Base-by-base conservation (phyloP, 768 basidiomycete genomes). In the Suillus plorans region DNA sequence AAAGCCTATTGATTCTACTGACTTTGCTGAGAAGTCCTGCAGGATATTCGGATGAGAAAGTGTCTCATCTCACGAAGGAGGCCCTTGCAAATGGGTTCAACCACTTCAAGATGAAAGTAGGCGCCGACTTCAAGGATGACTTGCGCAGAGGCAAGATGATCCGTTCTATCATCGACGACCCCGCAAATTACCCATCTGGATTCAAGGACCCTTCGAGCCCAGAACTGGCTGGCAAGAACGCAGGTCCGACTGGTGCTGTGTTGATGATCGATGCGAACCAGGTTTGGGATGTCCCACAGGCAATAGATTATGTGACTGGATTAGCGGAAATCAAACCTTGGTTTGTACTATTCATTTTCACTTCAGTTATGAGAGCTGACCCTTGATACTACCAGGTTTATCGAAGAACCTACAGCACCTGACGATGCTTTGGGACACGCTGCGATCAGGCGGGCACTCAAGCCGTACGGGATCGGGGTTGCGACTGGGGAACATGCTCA, bases 21-120 rank as follows among this genome's bases (percentile, higher is more conserved):
- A 55, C 47, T 9, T 42, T 13, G 22, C 64, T 74, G 53, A 76
- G 42, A 49, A 44, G 49, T 66, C 13, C 14, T 34, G 60, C 31
- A 87, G 91, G 95, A 3, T 99, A 98, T 79, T 87, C 85, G 20
- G 95, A 98, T 74, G 95, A 97, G 74, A 97, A 97, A 73, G 88
- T 99, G 31, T 85, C 87, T 1, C 84, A 88, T 9, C 84, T 99
- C 60, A 97, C 94, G 10, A 88, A 88, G 71, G 93, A 95, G 73
- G 92, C 95, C 39, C 82, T 99, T 60, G 78, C 84, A 28, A 86
- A 85, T 52, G 96, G 96, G 25, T 99, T 99, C 86, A 97, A 94
- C 79, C 95, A 97, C 80, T 99, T 99, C 86, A 98, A 98, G 80
- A 95, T 98, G 89, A 99, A 98, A 81, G 97, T 99, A 68, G 97